Conservation (phyloP, 176 grass and related monocot species). For the Oryza glumipatula region DNA sequence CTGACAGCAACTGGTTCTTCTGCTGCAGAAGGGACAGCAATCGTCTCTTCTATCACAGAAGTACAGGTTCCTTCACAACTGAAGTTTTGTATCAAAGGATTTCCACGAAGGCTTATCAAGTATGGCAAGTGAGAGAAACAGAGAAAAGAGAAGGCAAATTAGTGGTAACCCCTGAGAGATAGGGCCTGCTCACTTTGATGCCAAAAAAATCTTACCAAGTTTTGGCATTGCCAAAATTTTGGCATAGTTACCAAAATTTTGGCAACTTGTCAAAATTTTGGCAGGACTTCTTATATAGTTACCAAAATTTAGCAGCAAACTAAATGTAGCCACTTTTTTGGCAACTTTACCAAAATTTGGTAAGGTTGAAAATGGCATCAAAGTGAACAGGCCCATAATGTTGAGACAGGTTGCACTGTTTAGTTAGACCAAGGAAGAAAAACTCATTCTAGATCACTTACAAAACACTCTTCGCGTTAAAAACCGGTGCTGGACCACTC, state of each 20-base stretch:
- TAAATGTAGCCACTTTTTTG: too few species aligned
- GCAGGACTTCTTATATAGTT: too few species aligned
- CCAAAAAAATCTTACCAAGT: too few species aligned
- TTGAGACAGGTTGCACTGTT: background rate
- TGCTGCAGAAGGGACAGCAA: constrained; percentile 31
- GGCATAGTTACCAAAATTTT: too few species aligned
- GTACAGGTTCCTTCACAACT: constrained; percentile 44
- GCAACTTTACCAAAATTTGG: too few species aligned
- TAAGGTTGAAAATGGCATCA: too few species aligned
- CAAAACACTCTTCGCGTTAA: constrained; percentile 34
- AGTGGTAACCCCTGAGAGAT: background rate
- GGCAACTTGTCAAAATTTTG: too few species aligned
- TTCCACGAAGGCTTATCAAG: constrained; percentile 59
- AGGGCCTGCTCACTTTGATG: too few species aligned
- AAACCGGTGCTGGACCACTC: constrained; percentile 54
- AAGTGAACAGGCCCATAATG: background rate
- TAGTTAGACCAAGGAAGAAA: background rate
- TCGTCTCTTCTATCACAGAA: constrained; percentile 24
- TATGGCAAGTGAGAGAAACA: constrained; percentile 22
- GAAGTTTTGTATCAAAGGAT: constrained; percentile 49
- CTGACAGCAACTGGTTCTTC: constrained; percentile 36
- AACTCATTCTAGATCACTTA: constrained; percentile 51
- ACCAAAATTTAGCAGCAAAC: too few species aligned
- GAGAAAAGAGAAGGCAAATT: constrained; percentile 7
- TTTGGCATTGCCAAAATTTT: too few species aligned